Base-by-base conservation (phyloP, 2,329 filamentous ascomycete genomes). In the Aureobasidium sp. region DNA sequence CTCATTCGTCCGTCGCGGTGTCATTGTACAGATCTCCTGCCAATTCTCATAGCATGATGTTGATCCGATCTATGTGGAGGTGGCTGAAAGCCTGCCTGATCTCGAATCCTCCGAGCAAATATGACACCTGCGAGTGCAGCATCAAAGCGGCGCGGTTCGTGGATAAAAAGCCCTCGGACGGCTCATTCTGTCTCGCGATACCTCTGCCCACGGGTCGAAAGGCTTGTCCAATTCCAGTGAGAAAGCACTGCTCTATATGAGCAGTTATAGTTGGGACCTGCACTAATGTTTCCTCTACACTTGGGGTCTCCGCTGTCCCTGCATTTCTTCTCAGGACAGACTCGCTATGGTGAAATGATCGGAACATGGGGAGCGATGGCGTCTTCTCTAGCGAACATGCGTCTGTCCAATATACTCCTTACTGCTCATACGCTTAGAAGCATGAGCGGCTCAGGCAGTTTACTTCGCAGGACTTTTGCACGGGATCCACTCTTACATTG, bases 41-140 rank as follows among this genome's bases (percentile, higher is more conserved):
- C 54, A 58, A 58, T 48, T 16, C 21, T 30, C 37, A 32, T 29
- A 48, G 34, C 42, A 48, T 48, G 54, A 14, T 48, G 54, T 39
- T 58, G 54, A 58, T 58, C 42, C 54, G 54, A 58, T 58, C 41
- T 48, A 9, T 58, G 54, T 58, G 54, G 54, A 58, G 54, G 54
- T 58, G 54, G 54, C 54, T 58, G 54, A 58, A 48, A 30, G 42
- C 54, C 54, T 34, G 37, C 54, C 47, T 58, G 41, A 37, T 57
- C 51, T 54, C 41, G 53, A 57, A 41, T 57, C 41, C 53, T 57
- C 53, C 53, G 53, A 57, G 53, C 53, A 45, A 27, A 42, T 58
- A 30, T 58, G 54, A 58, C 54, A 48, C 42, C 54, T 58, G 54
- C 42, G 39, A 48, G 29, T 47, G 34, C 54, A 58, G 41, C 53